These are phyloP conservation scores for grape (Vitis vinifera) DNA, from an alignment of 164 flowering plant species.

Conservation along the genomic window ASM3070453v1 NC_081821.1:10468501-10469000, in stretches of 20 bases:
- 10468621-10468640: constrained; percentile 70
- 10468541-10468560: constrained; percentile 52
- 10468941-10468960: background rate
- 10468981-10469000: background rate
- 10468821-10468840: background rate
- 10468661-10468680: constrained; percentile 47
- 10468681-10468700: background rate
- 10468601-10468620: constrained; percentile 73
- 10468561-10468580: constrained; percentile 66
- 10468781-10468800: too few species aligned
- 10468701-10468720: background rate
- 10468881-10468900: background rate
- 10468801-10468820: background rate
- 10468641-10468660: constrained; percentile 84
- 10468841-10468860: background rate
- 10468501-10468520: constrained; percentile 4
- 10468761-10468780: too few species aligned
- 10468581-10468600: constrained; percentile 73
- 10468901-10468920: background rate
- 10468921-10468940: background rate
- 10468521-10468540: constrained; percentile 36
- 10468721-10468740: background rate
- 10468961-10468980: background rate
- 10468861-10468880: background rate
- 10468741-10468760: background rate